Conservation (phyloP, 345 rosid genomes). For the Lepidium didymum region DNA sequence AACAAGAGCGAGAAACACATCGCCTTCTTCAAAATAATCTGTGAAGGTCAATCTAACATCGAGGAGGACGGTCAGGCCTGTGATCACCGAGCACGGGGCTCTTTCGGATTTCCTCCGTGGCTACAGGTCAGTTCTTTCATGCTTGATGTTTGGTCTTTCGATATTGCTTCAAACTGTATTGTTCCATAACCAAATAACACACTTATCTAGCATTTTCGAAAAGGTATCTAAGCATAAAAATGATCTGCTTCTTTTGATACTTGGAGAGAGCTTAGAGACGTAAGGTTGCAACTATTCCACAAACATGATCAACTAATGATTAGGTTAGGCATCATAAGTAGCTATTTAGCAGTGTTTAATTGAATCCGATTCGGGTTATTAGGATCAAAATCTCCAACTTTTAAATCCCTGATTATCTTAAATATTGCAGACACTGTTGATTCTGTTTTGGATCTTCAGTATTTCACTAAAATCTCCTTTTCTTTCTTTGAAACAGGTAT, state of each 20-base stretch:
- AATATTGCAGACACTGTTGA: background rate
- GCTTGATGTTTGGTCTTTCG: background rate
- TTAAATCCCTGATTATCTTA: background rate
- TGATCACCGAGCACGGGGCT: constrained; percentile 52
- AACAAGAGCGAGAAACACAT: constrained; percentile 48
- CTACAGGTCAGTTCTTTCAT: constrained; percentile 49
- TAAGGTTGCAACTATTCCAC: background rate
- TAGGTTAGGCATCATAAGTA: background rate
- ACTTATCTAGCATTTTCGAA: background rate
- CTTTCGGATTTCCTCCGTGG: constrained; percentile 70
- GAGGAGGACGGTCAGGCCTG: constrained; percentile 49
- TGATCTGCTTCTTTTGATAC: background rate
- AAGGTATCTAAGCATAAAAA: background rate
- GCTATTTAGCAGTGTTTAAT: no score
- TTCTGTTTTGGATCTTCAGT: background rate
- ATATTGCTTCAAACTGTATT: background rate
- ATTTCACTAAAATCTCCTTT: background rate
- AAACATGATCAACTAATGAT: background rate
- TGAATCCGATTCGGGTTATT: no score
- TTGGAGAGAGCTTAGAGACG: background rate
- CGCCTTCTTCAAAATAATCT: constrained; percentile 49
- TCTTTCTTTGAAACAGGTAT: constrained; percentile 34
- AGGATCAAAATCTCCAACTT: no score
- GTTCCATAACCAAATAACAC: background rate
- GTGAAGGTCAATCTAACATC: constrained; percentile 55